Percentiles rank a stretch among this genome's conserved stretches.
phyloP scores from a whole-genome alignment of 225 moss, liverwort and hornwort species.

The Sphagnum tenellum region DNA sequence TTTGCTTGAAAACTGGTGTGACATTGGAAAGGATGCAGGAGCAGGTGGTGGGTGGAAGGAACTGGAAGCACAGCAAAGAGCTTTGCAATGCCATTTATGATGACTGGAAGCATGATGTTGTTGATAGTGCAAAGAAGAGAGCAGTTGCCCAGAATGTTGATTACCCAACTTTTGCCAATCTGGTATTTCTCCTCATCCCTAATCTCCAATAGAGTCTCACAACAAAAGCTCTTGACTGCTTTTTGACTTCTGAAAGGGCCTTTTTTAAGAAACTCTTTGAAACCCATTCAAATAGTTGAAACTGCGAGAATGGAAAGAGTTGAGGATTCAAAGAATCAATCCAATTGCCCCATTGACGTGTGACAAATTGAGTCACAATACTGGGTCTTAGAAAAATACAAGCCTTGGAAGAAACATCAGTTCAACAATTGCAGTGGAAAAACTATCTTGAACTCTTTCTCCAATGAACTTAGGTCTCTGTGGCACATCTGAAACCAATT shows the following conservation, averaged over 20 bases:
- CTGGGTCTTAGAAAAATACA: too few species aligned
- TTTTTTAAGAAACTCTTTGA: too few species aligned
- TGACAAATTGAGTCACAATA: too few species aligned
- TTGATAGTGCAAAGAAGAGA: slow-evolving; percentile 70
- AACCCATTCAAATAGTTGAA: too few species aligned
- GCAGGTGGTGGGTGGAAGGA: slow-evolving; percentile 6
- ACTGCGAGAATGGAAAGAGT: too few species aligned
- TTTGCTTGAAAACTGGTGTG: too few species aligned
- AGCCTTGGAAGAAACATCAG: too few species aligned
- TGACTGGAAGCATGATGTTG: slow-evolving; percentile 44
- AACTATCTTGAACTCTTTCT: not conserved
- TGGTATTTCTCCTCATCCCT: slow-evolving; percentile 23
- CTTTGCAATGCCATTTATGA: slow-evolving; percentile 49
- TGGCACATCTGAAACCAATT: slow-evolving; percentile 77
- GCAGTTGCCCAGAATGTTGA: slow-evolving; percentile 85
- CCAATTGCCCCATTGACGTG: too few species aligned
- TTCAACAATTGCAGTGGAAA: not conserved
- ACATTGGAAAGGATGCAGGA: not conserved
- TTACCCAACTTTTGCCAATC: slow-evolving; percentile 82
- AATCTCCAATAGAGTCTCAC: too few species aligned
- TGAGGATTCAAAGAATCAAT: too few species aligned
- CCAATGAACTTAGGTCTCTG: slow-evolving; percentile 43
- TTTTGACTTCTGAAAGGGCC: too few species aligned
- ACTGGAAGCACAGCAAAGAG: slow-evolving; percentile 57
- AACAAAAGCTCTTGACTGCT: too few species aligned